Evolutionary conservation across 352 stramenopile genomes (phyloP).

Genomic region (Pythium dissotocum): DNA sequence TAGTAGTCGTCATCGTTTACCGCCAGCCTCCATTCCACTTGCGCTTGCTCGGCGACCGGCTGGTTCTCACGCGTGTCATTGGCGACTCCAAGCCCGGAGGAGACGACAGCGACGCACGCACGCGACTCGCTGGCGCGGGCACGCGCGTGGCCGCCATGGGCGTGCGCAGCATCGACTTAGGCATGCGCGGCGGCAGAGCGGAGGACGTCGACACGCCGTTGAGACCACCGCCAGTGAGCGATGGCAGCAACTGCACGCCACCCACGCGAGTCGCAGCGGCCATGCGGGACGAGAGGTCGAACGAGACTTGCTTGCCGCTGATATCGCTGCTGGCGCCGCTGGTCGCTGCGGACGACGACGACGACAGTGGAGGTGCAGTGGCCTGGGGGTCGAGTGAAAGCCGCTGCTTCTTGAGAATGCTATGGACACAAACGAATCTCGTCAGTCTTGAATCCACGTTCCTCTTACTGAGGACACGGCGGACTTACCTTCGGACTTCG

Average conservation of each 20-base stretch:
- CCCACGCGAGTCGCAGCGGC: conserved; percentile 6
- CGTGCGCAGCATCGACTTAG: conserved; percentile 31
- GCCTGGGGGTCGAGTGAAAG: conserved; percentile 24
- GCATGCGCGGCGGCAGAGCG: conserved; percentile 27
- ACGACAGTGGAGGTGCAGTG: not conserved
- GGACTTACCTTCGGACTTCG: conserved; percentile 48
- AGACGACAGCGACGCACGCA: conserved; percentile 11
- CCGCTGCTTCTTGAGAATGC: conserved; percentile 75
- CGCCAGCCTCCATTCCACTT: conserved; percentile 70
- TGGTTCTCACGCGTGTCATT: conserved; percentile 8
- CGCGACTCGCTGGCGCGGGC: conserved; percentile 14
- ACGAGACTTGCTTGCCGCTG: conserved; percentile 68
- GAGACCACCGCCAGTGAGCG: not conserved
- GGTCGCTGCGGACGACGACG: conserved; percentile 6
- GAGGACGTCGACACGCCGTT: not conserved
- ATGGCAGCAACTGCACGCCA: conserved; percentile 10
- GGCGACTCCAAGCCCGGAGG: conserved; percentile 32
- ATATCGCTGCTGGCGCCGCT: not conserved
- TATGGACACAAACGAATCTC: conserved; percentile 13
- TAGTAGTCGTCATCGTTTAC: conserved; percentile 17
- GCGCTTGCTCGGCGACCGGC: conserved; percentile 37
- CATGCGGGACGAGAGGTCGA: conserved; percentile 35
- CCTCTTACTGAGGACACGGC: not conserved
- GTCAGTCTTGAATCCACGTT: not conserved
- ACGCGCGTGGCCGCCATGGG: conserved; percentile 34